These are phyloP conservation scores for Ophiosphaerella narmari DNA, from an alignment of 2,329 filamentous ascomycete species.

Conservation along the genomic window DNA sequence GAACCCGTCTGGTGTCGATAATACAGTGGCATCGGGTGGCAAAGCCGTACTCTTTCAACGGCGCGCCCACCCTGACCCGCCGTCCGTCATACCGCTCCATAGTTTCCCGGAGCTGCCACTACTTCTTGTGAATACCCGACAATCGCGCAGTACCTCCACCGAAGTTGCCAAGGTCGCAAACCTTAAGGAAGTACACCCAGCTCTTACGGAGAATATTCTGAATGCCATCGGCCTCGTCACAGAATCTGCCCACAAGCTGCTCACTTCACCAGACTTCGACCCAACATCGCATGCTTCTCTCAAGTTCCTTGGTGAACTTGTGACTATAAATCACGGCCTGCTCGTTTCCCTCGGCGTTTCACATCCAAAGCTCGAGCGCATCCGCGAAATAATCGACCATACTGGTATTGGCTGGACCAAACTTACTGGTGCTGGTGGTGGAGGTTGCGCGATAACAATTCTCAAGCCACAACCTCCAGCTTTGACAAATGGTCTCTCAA, in stretches of 20 bases:
- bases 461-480: slow-evolving; percentile 65
- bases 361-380: slow-evolving; percentile 87
- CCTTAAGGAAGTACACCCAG: slow-evolving; percentile 72
- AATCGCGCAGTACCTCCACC: slow-evolving; percentile 79
- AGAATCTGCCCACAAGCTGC: slow-evolving; percentile 59
- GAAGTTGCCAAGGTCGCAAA: slow-evolving; percentile 86
- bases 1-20: slow-evolving; percentile 95
- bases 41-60: slow-evolving; percentile 93
- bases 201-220: slow-evolving; percentile 78
- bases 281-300: slow-evolving; percentile 66
- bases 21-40: slow-evolving; percentile 90
- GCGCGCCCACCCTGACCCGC: slow-evolving; percentile 75
- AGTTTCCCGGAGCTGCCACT: slow-evolving; percentile 92
- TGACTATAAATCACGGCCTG: slow-evolving; percentile 92
- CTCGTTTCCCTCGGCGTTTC: slow-evolving; percentile 91
- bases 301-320: slow-evolving; percentile 80
- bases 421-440: slow-evolving; percentile 91
- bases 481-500: slow-evolving; percentile 52
- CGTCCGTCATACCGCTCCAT: slow-evolving; percentile 75
- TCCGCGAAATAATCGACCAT: slow-evolving; percentile 83
- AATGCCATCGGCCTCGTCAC: slow-evolving; percentile 81
- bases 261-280: slow-evolving; percentile 69
- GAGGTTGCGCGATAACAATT: slow-evolving; percentile 92
- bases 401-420: slow-evolving; percentile 95
- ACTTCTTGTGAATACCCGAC: slow-evolving; percentile 85